Percentiles rank a stretch among this genome's conserved stretches.
phyloP scores from a whole-genome alignment of 768 basidiomycete species.

The Kwoniella dendrophila region DNA sequence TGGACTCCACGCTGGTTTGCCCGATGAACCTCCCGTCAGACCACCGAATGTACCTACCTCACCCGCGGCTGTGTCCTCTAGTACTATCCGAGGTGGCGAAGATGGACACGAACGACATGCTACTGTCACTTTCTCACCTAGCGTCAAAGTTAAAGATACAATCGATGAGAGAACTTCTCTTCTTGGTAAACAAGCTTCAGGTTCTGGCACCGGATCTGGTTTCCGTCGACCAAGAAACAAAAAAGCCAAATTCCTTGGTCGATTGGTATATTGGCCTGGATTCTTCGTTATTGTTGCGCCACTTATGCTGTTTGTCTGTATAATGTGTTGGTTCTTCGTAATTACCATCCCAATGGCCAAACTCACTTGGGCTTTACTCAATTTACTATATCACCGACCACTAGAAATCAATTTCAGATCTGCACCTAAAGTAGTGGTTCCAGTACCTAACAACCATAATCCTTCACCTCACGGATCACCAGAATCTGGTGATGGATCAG shows the following conservation, averaged over 20 bases:
- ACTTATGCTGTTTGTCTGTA: slow-evolving; percentile 79
- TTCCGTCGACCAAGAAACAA: slow-evolving; percentile 47
- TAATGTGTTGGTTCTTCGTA: slow-evolving; percentile 92
- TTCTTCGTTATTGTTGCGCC: slow-evolving; percentile 81
- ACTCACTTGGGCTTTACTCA: slow-evolving; percentile 90
- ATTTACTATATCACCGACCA: slow-evolving; percentile 75
- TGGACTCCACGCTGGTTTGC: slow-evolving; percentile 20
- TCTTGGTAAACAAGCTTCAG: slow-evolving; percentile 17
- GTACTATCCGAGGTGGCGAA: slow-evolving; percentile 25
- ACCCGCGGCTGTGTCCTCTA: slow-evolving; percentile 18
- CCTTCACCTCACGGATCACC: slow-evolving; percentile 34
- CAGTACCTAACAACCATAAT: slow-evolving; percentile 34
- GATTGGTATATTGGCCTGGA: slow-evolving; percentile 76
- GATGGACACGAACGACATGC: slow-evolving; percentile 28
- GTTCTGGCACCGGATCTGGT: slow-evolving; percentile 11
- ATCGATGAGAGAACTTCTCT: slow-evolving; percentile 37
- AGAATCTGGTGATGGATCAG: slow-evolving; percentile 20
- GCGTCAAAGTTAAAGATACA: slow-evolving; percentile 33
- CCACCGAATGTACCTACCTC: neutral
- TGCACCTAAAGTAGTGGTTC: slow-evolving; percentile 69
- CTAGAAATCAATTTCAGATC: slow-evolving; percentile 88
- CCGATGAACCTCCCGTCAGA: slow-evolving; percentile 53
- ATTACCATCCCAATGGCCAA: slow-evolving; percentile 98
- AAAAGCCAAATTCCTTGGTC: slow-evolving; percentile 61
- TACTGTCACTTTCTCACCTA: slow-evolving; percentile 55